Conservation (phyloP, 129 eudicot genomes). For the Tagetes patula region DNA sequence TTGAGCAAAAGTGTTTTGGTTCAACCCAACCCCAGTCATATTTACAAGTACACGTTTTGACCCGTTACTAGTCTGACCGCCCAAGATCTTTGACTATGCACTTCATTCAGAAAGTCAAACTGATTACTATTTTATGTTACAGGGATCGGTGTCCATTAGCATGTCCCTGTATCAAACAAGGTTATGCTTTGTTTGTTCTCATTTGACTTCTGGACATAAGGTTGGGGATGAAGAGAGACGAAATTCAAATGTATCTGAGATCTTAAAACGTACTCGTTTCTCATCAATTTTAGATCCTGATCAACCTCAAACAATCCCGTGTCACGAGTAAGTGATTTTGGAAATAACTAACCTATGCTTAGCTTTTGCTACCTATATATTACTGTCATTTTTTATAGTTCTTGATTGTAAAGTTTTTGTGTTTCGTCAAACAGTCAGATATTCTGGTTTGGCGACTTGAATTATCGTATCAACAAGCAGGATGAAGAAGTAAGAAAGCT, state of each 20-base stretch:
- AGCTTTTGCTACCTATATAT: not conserved
- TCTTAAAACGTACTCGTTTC: slow-evolving; percentile 80
- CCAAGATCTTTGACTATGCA: slow-evolving; percentile 1
- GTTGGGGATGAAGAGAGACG: slow-evolving; percentile 84
- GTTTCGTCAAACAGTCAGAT: slow-evolving; percentile 64
- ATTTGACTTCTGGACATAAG: slow-evolving; percentile 87
- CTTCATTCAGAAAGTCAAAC: not conserved
- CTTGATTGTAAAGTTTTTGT: slow-evolving; percentile 16
- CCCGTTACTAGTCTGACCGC: not conserved
- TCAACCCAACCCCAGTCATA: not conserved
- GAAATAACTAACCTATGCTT: not conserved
- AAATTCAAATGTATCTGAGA: slow-evolving; percentile 79
- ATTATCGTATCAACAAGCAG: slow-evolving; percentile 87
- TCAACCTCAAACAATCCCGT: slow-evolving; percentile 84
- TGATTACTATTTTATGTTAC: slow-evolving; percentile 19
- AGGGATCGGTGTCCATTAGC: slow-evolving; percentile 97
- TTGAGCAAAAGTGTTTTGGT: not conserved
- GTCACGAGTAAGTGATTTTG: slow-evolving; percentile 73
- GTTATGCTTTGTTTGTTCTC: slow-evolving; percentile 92
- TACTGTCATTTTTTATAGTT: not conserved
- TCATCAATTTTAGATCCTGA: slow-evolving; percentile 67
- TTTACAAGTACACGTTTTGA: not conserved
- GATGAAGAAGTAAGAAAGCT: slow-evolving; percentile 81
- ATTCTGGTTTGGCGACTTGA: slow-evolving; percentile 98
- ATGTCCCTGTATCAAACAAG: slow-evolving; percentile 93